Evolutionary conservation across 176 grass and related monocot genomes (phyloP), one percentile per base, ranked within the genome.

Genomic region (Oryza punctata): DNA sequence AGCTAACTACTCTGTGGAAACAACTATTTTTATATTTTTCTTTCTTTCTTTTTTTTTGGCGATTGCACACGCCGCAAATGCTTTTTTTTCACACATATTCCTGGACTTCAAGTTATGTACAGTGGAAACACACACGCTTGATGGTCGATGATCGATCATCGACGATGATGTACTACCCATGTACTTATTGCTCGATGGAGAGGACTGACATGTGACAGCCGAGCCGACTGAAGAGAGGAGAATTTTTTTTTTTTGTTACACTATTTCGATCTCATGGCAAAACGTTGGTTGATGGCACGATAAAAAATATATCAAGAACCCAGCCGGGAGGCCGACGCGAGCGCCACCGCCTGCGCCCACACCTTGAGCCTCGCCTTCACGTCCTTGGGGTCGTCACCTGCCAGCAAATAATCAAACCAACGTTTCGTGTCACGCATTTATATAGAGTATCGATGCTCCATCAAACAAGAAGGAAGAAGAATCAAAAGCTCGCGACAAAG

Each of bases 321-420:
- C 28, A 87, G 69, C 7, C 88, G 68, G 0, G 88, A 83, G 12
- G 84, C 69, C 0, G 88, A 90, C 0, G 84, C 69, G 37, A 90
- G 69, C 0, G 88, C 88, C 69, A 90, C 88, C 2, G 88, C 84
- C 69, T 90, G 88, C 37, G 88, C 84, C 88, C 88, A 90, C 63
- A 90, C 84, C 84, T 87, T 90, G 73, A 90, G 88, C 88, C 88
- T 79, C 57, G 81, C 89, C 89, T 91, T 91, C 26, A 91, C 85
- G 16, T 91, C 88, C 47, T 44, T 83, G 69, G 88, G 88, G 40
- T 90, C 84, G 7, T 90, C 88, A 37, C 88, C 88, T 90, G 84
- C 61, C 26, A 25, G 24, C 12, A 72, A 13, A 35, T 41, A 13
- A 35, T 41, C 40, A 41, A 41, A 41, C 40, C 40, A 41, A 41